Conservation (phyloP, 768 basidiomycete species). For the Coprinellus micaceus region DNA sequence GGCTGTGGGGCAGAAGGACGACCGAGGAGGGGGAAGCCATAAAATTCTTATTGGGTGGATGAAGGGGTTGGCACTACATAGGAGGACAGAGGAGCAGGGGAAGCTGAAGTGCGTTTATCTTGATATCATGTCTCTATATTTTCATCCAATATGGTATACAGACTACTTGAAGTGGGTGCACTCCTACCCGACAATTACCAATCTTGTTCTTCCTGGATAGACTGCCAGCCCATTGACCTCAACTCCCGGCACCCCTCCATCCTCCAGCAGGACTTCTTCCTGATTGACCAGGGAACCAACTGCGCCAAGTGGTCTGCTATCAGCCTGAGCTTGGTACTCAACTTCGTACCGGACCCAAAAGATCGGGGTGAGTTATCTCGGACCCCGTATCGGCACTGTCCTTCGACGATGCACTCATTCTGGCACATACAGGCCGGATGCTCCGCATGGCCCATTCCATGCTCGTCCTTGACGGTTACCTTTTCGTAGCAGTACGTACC, state of each 20-base stretch:
- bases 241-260: constrained; percentile 81
- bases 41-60: constrained; percentile 77
- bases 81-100: constrained; percentile 16
- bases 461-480: constrained; percentile 48
- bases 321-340: constrained; percentile 85
- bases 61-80: constrained; percentile 43
- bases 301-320: constrained; percentile 68
- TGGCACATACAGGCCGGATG: constrained; percentile 57
- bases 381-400: background rate
- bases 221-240: constrained; percentile 74
- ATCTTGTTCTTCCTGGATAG: constrained; percentile 66
- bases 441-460: constrained; percentile 56
- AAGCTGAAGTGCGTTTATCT: constrained; percentile 36
- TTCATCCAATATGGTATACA: constrained; percentile 23
- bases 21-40: constrained; percentile 87
- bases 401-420: background rate
- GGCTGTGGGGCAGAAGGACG: constrained; percentile 69
- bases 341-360: constrained; percentile 74
- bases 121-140: background rate
- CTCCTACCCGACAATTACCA: constrained; percentile 80
- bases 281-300: constrained; percentile 50
- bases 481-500: constrained; percentile 69
- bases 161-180: constrained; percentile 87
- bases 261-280: constrained; percentile 80
- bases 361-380: constrained; percentile 60